Conservation (phyloP, 2,329 filamentous ascomycete genomes). For the Aureobasidium sp. region DNA sequence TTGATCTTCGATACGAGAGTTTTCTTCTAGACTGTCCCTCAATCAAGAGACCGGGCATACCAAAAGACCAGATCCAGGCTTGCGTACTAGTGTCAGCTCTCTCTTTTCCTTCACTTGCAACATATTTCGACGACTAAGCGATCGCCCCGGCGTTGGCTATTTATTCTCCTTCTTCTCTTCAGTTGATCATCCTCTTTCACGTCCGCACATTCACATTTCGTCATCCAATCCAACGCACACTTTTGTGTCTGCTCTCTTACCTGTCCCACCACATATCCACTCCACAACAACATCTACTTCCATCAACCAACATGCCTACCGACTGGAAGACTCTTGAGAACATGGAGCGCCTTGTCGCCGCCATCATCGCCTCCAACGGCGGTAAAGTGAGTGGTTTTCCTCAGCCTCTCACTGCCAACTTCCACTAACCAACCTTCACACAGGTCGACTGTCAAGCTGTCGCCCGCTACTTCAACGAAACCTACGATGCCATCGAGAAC, state of each 20-base stretch:
- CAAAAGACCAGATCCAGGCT: too few relatives aligned
- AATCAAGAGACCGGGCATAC: too few relatives aligned
- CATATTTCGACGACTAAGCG: background rate
- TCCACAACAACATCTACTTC: background rate
- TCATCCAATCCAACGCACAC: background rate
- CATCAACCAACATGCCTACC: background rate
- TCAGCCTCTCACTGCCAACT: too few relatives aligned
- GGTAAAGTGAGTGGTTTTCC: background rate
- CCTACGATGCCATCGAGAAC: slow-evolving; percentile 8
- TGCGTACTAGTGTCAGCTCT: background rate
- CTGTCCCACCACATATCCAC: background rate
- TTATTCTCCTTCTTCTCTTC: too few relatives aligned
- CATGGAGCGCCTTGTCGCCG: slow-evolving; percentile 1
- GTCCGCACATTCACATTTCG: background rate
- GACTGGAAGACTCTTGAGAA: background rate
- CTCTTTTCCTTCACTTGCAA: background rate
- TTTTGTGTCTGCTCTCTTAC: background rate
- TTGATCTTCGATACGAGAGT: too few relatives aligned
- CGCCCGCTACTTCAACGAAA: slow-evolving; percentile 5
- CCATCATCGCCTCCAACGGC: slow-evolving; percentile 7
- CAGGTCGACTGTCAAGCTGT: slow-evolving; percentile 4
- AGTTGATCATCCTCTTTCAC: too few relatives aligned
- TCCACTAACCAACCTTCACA: too few relatives aligned
- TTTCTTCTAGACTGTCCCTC: too few relatives aligned
- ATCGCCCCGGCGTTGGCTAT: background rate